Evolutionary conservation across 345 rosid species (phyloP), one percentile per base, ranked within the genome.

Genomic region (Eutrema yunnanense): DNA sequence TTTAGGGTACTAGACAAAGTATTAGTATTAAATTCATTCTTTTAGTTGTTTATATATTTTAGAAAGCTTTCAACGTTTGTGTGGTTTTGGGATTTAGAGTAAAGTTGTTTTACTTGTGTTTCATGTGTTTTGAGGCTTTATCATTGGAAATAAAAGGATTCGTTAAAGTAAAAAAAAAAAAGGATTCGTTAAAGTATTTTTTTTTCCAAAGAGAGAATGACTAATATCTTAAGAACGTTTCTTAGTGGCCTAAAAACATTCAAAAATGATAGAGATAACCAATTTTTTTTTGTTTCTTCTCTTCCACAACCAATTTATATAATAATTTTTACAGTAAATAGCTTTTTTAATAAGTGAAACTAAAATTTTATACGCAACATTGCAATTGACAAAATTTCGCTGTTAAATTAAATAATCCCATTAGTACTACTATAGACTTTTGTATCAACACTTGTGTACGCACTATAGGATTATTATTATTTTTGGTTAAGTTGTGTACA

Each of bases 1-100:
- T 62, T 76, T 69, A 76, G 79, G 74, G 79, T 62, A 76, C 79
- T 63, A 63, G 60, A 40, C 75, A 69, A 55, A 62, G 19, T 75
- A 69, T 55, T 76, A n/a, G n/a, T n/a, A 69, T 76, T 69, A 0
- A 44, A 62, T 62, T 30, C 64, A 29, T 75, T 52, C 16, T 61
- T 44, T 68, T 56, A 65, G 55, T 41, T 67, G 26, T 42, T 61
- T 68, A 8, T 59, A 30, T 52, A 40, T 42, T 34, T 44, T 16
- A 63, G 16, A 66, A 66, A 47, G 40, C 54, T 55, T 54, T 53
- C 16, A 69, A 32, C 53, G 69, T 62, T 47, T 48, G 65, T 69
- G 47, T 47, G 61, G 65, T 63, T 76, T 29, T 48, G 50, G 63
- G 74, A 53, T 69, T 69, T 69, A 13, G 60, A 63, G 66, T 38